phyloP scores from a whole-genome alignment of 2,329 filamentous ascomycete species.

The Neofusicoccum ribis region DNA sequence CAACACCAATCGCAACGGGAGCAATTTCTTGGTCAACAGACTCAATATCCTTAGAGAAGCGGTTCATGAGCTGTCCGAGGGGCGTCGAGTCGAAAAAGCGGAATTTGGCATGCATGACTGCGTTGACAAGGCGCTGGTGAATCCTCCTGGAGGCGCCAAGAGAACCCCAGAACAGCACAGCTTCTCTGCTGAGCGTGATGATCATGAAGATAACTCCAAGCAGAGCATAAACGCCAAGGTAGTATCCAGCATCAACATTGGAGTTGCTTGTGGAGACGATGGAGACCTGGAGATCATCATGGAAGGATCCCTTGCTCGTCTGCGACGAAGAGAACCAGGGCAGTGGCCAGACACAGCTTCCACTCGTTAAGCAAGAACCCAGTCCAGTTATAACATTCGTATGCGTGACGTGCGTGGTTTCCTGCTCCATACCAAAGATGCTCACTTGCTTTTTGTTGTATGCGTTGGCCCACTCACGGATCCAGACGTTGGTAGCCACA shows the following conservation, averaged over 20 bases:
- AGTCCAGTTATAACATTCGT: slow-evolving; percentile 44
- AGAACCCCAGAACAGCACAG: slow-evolving; percentile 90
- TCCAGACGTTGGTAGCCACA: slow-evolving; percentile 91
- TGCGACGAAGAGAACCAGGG: slow-evolving; percentile 28
- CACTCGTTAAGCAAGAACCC: slow-evolving; percentile 51
- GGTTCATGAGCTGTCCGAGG: slow-evolving; percentile 94
- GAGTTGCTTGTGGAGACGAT: slow-evolving; percentile 39
- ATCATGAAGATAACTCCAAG: slow-evolving; percentile 76
- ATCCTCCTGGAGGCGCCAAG: slow-evolving; percentile 83
- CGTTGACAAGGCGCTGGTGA: slow-evolving; percentile 73
- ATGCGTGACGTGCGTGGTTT: slow-evolving; percentile 42
- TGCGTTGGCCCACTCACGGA: slow-evolving; percentile 90
- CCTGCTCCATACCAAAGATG: slow-evolving; percentile 24
- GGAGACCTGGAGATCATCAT: slow-evolving; percentile 30
- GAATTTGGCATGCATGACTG: slow-evolving; percentile 87
- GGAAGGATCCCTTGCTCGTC: slow-evolving; percentile 19
- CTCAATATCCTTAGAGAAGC: slow-evolving; percentile 97
- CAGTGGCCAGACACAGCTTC: slow-evolving; percentile 52
- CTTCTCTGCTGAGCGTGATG: slow-evolving; percentile 80
- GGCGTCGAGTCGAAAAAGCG: slow-evolving; percentile 98
- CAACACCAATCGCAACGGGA: slow-evolving; percentile 77
- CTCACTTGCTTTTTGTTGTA: slow-evolving; percentile 60
- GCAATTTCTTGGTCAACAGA: slow-evolving; percentile 94
- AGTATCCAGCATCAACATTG: slow-evolving; percentile 79
- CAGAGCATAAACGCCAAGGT: slow-evolving; percentile 76